Evolutionary conservation across 139 green algal species (phyloP), one percentile per base, ranked within the genome.

Genomic region (Desmodesmus armatus): DNA sequence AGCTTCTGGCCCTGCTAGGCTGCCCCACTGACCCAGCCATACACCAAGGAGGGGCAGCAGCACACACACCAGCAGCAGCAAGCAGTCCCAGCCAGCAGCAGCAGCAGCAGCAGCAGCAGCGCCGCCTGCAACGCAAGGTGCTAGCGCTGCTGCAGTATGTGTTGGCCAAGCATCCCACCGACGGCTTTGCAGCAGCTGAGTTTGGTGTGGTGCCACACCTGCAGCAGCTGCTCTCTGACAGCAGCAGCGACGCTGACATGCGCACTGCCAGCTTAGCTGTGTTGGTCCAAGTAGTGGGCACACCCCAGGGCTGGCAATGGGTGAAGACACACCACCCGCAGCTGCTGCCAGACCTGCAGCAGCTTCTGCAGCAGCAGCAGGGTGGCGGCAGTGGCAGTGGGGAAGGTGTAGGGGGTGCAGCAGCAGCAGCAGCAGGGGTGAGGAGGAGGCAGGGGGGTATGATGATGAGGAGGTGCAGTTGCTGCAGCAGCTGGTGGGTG

Each of bases 121-220:
- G 44, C 13, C 67, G 86, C 23, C n/a, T 90, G n/a, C 21, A 39
- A 6, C 69, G 87, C 73, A 90, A 90, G 77, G 88, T 85, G 49
- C 75, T 88, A 55, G 62, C 83, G 13, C 78, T 86, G 67, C 78
- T 92, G 78, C 37, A 83, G 21, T 90, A 92, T 69, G 3, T 90
- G 60, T 78, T 90, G 6, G 19, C 73, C n/a, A 58, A 87, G 78
- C 66, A 83, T 27, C 70, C 77, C 0, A 77, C 53, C 2, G 80
- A 87, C 66, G 77, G 88, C 25, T n/a, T 62, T 41, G 69, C 80
- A 4, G 63, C 77, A 37, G 17, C 63, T 29, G 21, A 55, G 4
- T 66, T 53, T 17, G 87, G 79, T 53, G 83, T 66, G 5, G 60
- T 74, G 31, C 2, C 23, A 11, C 58, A 53, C 51, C 69, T 92